These are phyloP conservation scores for Medicago ruthenica DNA, from an alignment of 306 rosid species.

Conservation along the genomic window DNA sequence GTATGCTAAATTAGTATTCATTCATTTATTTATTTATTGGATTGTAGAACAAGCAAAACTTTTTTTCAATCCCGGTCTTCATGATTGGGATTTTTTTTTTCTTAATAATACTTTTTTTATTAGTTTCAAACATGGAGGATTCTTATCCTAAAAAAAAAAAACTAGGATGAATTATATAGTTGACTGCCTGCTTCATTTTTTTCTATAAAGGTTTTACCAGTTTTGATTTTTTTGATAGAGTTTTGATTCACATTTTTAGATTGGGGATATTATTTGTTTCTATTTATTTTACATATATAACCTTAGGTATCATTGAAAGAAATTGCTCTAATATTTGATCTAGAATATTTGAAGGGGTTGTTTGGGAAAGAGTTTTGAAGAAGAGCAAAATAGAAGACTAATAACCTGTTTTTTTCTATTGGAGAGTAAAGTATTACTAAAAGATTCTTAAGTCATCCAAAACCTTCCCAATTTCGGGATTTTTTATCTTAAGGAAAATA, in stretches of 20 bases:
- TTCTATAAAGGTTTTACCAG: background rate
- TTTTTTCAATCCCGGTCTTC: background rate
- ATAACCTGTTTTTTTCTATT: too few species aligned
- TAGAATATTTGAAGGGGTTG: too few species aligned
- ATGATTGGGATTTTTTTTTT: background rate
- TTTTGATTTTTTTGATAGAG: background rate
- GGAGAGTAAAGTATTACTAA: background rate
- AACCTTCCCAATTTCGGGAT: background rate
- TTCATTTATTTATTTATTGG: background rate
- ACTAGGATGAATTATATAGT: background rate
- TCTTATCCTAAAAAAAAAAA: background rate
- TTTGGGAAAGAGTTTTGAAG: background rate
- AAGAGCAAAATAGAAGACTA: background rate
- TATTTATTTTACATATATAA: too few species aligned
- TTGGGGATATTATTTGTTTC: background rate
- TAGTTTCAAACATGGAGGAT: background rate
- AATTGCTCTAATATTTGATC: too few species aligned
- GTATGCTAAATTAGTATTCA: background rate
- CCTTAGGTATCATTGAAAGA: too few species aligned
- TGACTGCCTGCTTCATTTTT: background rate
- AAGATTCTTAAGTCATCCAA: background rate
- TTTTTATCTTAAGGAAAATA: background rate
- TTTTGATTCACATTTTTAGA: background rate
- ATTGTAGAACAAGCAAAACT: background rate
- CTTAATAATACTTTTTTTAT: background rate